Evolutionary conservation across 1,284 basidiomycete genomes (phyloP), one percentile per base, ranked within the genome.

Genomic region (Papiliotrema laurentii): DNA sequence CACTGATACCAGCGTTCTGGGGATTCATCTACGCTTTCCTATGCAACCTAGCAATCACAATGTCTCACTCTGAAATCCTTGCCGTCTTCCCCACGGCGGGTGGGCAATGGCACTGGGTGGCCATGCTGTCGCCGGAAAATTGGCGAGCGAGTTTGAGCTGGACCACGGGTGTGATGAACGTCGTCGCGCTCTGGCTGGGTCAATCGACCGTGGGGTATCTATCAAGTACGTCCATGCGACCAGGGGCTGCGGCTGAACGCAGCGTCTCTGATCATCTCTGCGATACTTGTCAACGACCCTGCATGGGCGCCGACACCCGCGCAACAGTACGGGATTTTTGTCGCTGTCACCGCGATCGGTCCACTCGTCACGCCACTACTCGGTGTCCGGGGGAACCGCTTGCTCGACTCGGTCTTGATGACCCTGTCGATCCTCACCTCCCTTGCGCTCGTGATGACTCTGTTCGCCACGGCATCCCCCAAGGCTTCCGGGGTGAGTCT

Each of bases 41-140:
- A 14, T 31, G 30, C 24, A 49, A 42, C 6, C 22, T 21, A 4
- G 28, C 39, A 5, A 43, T 39, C 19, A 27, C 24, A 13, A 43
- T 25, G 26, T 68, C 3, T 61, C 65, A 37, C 45, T 66, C 22
- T 69, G 73, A 4, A 68, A 68, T 31, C 54, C 74, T 42, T 13
- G 71, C 75, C 2, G 21, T 76, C 55, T 61, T 49, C 25, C 53
- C 52, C 1, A 50, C 52, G 1, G 48, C 66, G 0, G 69, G 66
- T 1, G 71, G 71, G 0, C 71, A 69, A 37, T 70, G 69, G 49
- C 67, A 72, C 43, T 71, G 64, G 61, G 51, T 55, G 9, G 66
- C 56, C 30, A 37, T 55, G 16, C 58, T 72, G 0, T 38, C 61
- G 0, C 64, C 69, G 5, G 43, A 59, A 0, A 37, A 40, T 19